A percentile compares a stretch with the other conserved stretches of the same genome.
These are phyloP conservation scores for Erysimum cheiri DNA, from an alignment of 441 rosid species.

Conservation along the genomic window DNA sequence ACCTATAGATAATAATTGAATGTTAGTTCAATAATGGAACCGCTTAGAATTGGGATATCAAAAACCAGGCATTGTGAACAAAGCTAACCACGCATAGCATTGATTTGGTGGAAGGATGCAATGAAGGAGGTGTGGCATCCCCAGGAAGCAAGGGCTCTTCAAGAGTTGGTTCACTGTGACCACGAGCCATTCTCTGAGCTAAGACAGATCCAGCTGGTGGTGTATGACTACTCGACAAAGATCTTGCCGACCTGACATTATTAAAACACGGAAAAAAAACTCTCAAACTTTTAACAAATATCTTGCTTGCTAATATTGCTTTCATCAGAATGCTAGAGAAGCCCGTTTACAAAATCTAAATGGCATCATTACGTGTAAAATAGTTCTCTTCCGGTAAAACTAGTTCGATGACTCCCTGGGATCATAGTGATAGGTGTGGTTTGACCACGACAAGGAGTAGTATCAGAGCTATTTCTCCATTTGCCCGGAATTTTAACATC, in stretches of 20 bases:
- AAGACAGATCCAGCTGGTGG: conserved; percentile 69
- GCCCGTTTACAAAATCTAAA: background rate
- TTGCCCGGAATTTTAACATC: conserved; percentile 43
- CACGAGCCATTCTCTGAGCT: conserved; percentile 59
- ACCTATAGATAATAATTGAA: conserved; percentile 50
- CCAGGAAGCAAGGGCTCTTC: conserved; percentile 77
- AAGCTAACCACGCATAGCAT: conserved; percentile 68
- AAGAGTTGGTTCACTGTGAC: conserved; percentile 44
- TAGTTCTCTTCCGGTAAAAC: conserved; percentile 61
- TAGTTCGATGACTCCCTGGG: conserved; percentile 50
- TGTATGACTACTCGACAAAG: conserved; percentile 76
- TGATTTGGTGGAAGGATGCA: conserved; percentile 58
- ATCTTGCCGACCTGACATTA: conserved; percentile 79
- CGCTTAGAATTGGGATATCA: background rate
- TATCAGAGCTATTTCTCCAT: conserved; percentile 47
- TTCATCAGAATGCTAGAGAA: conserved; percentile 4
- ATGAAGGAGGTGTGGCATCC: conserved; percentile 47
- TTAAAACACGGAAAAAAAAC: background rate
- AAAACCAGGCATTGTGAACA: background rate
- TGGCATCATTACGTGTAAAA: conserved; percentile 62
- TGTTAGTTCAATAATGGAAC: conserved; percentile 5
- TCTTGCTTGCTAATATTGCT: background rate
- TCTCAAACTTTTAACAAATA: background rate
- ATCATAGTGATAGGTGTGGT: conserved; percentile 71
- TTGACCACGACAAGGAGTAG: conserved; percentile 38